phyloP scores from a whole-genome alignment of 257 asterid genomes.

The Nicotiana paniculata region DNA sequence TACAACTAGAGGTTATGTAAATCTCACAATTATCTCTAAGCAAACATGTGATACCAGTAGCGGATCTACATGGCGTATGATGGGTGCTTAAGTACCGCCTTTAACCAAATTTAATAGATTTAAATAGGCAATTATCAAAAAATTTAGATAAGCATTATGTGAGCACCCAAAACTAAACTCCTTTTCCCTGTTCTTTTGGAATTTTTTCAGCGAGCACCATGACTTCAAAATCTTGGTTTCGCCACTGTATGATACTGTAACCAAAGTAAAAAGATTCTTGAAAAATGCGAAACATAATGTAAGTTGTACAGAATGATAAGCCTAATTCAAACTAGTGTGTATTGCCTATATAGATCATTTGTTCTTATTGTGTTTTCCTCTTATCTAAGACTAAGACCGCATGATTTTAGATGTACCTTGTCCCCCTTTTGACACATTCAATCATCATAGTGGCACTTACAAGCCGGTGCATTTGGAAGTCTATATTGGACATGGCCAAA shows the following conservation, averaged over 20 bases:
- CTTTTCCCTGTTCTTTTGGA: no score
- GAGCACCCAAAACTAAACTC: no score
- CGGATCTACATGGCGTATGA: no score
- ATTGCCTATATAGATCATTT: not conserved
- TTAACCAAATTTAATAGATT: no score
- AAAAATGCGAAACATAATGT: not conserved
- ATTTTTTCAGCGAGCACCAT: no score
- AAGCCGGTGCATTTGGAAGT: not conserved
- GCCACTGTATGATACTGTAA: not conserved
- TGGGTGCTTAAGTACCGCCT: no score
- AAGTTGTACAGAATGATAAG: not conserved
- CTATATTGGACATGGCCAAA: not conserved
- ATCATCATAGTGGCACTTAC: not conserved
- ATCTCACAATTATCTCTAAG: not conserved
- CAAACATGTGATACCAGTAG: not conserved
- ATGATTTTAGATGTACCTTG: not conserved
- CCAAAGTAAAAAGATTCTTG: not conserved
- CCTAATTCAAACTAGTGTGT: not conserved
- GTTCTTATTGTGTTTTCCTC: not conserved
- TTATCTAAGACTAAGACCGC: not conserved
- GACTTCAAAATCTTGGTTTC: no score
- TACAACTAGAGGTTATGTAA: not conserved
- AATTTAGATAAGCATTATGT: no score
- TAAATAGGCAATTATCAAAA: no score
- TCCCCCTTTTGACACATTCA: not conserved